These are phyloP conservation scores for Brassica nigra DNA, from an alignment of 345 rosid species.

Conservation along the genomic window DNA sequence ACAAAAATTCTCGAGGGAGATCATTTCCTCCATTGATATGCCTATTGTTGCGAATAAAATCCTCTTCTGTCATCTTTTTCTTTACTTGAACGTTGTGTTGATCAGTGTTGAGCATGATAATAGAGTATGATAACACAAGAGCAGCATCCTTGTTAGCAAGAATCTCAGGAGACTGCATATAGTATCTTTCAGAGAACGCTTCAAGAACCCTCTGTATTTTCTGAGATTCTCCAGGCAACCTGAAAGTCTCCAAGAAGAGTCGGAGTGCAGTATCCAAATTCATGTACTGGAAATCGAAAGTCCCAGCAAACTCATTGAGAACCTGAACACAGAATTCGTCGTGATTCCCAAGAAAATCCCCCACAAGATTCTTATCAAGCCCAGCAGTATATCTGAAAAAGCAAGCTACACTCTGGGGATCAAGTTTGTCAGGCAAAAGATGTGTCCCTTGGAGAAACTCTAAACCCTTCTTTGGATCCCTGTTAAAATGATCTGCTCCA, in stretches of 20 bases:
- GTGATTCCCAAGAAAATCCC: slow-evolving; percentile 97
- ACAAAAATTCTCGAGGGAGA: slow-evolving; percentile 66
- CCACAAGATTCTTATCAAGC: slow-evolving; percentile 96
- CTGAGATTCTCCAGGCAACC: slow-evolving; percentile 98
- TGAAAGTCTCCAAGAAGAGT: slow-evolving; percentile 88
- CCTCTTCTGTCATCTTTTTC: slow-evolving; percentile 98
- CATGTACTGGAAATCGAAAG: slow-evolving; percentile 98
- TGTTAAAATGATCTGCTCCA: slow-evolving; percentile 99
- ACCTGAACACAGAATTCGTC: slow-evolving; percentile 98
- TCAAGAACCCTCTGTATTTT: slow-evolving; percentile 97
- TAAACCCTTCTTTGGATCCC: slow-evolving; percentile 97
- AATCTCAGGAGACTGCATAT: slow-evolving; percentile 91
- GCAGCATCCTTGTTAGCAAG: slow-evolving; percentile 97
- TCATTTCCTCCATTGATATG: slow-evolving; percentile 60
- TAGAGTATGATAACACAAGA: slow-evolving; percentile 85
- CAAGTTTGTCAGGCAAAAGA: slow-evolving; percentile 97
- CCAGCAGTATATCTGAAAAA: slow-evolving; percentile 98
- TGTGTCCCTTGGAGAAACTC: slow-evolving; percentile 99
- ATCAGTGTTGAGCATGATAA: slow-evolving; percentile 97
- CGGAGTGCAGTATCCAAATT: slow-evolving; percentile 93
- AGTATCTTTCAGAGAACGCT: slow-evolving; percentile 97
- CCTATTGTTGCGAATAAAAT: slow-evolving; percentile 93
- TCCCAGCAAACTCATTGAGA: slow-evolving; percentile 98
- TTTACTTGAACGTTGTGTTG: slow-evolving; percentile 97
- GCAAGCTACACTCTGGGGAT: slow-evolving; percentile 99